Percentiles rank a stretch among this genome's conserved stretches.
Conservation (phyloP, 495 filamentous ascomycete species). For the Oleoguttula mirabilis region DNA sequence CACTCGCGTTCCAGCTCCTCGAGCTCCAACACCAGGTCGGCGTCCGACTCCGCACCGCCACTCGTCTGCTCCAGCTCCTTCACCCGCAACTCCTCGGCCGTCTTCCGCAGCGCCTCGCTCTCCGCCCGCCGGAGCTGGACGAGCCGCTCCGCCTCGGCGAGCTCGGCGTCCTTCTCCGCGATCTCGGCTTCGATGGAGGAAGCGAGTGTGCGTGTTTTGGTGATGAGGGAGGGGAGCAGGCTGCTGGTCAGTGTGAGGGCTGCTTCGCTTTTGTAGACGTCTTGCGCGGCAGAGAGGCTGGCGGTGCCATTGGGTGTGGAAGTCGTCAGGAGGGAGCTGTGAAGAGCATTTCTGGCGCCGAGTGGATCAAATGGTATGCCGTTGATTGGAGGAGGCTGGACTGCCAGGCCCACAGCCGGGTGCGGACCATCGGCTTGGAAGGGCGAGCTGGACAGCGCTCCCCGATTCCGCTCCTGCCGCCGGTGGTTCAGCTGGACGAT, state of each 20-base stretch:
- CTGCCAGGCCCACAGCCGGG: slow-evolving; percentile 7
- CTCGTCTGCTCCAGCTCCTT: slow-evolving; percentile 32
- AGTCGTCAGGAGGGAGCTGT: neutral
- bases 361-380: slow-evolving; percentile 12
- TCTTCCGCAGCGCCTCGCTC: slow-evolving; percentile 36
- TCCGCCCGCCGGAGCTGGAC: slow-evolving; percentile 43
- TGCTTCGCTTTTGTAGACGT: slow-evolving; percentile 36
- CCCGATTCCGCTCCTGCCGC: slow-evolving; percentile 31
- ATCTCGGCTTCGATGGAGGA: slow-evolving; percentile 47
- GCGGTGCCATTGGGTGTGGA: slow-evolving; percentile 27
- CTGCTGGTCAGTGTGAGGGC: slow-evolving; percentile 46
- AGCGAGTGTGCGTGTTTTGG: slow-evolving; percentile 47
- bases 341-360: neutral
- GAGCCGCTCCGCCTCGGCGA: slow-evolving; percentile 45
- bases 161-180: slow-evolving; percentile 45
- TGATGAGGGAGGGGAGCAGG: slow-evolving; percentile 43
- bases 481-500: slow-evolving; percentile 46
- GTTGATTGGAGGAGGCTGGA: slow-evolving; percentile 8
- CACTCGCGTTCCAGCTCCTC: slow-evolving; percentile 49
- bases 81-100: slow-evolving; percentile 40
- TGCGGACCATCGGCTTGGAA: slow-evolving; percentile 37
- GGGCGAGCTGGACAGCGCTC: slow-evolving; percentile 48
- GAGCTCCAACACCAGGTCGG: slow-evolving; percentile 45
- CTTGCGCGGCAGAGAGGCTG: slow-evolving; percentile 29
- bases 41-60: slow-evolving; percentile 42